Conservation (phyloP, 345 rosid species). For the Citrus glauca region DNA sequence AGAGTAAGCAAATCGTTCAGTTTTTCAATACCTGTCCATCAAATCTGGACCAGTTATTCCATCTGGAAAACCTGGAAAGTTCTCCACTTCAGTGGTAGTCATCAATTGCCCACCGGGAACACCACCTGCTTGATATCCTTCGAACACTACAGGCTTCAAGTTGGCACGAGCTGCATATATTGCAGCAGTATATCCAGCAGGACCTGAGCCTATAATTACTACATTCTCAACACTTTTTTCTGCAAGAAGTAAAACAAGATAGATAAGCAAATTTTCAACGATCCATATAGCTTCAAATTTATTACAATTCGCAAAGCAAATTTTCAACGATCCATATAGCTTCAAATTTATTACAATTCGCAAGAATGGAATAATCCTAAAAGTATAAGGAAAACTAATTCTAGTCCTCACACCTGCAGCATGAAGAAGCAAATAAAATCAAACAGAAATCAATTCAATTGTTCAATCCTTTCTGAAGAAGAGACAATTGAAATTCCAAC, state of each 20-base stretch:
- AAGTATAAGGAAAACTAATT: background rate
- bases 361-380: background rate
- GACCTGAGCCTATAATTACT: slow-evolving; percentile 94
- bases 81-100: slow-evolving; percentile 99
- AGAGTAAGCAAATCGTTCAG: background rate
- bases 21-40: slow-evolving; percentile 71
- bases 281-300: background rate
- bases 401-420: background rate
- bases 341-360: background rate
- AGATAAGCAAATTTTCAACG: background rate
- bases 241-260: slow-evolving; percentile 29
- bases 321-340: background rate
- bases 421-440: background rate
- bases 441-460: background rate
- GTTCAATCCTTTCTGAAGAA: background rate
- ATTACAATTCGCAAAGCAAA: background rate
- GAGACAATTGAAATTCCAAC: background rate
- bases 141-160: slow-evolving; percentile 93
- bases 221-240: slow-evolving; percentile 75
- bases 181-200: slow-evolving; percentile 97
- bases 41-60: slow-evolving; percentile 98
- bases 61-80: slow-evolving; percentile 97
- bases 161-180: slow-evolving; percentile 98
- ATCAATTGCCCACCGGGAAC: slow-evolving; percentile 99
- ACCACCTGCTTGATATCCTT: slow-evolving; percentile 95